Percentiles rank a stretch among this genome's conserved stretches.
Conservation (phyloP, 257 asterid species). For the Przewalskia tangutica region DNA sequence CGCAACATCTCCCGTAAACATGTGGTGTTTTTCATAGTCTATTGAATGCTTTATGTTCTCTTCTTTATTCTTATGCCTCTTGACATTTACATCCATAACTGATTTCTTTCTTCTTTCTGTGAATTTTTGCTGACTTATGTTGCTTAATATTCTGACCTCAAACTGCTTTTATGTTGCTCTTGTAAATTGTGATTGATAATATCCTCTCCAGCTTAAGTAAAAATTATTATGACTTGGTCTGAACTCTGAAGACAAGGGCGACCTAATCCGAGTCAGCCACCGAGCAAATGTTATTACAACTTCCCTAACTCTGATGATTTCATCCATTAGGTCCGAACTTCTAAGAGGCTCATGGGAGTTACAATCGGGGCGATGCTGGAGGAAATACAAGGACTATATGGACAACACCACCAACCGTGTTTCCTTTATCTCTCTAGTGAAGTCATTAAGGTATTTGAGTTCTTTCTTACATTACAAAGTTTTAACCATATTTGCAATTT, state of each 20-base stretch:
- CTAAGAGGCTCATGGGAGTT: slow-evolving; percentile 80
- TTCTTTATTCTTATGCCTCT: neutral
- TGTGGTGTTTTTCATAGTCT: neutral
- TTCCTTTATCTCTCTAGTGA: slow-evolving; percentile 94
- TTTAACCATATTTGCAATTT: neutral
- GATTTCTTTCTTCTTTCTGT: neutral
- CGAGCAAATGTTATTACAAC: neutral
- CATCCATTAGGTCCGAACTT: slow-evolving; percentile 67
- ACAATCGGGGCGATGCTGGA: slow-evolving; percentile 90
- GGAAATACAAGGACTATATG: slow-evolving; percentile 82
- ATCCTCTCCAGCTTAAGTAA: neutral
- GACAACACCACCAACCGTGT: slow-evolving; percentile 85
- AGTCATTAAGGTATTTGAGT: slow-evolving; percentile 66
- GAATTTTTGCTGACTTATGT: neutral
- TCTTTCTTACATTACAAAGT: neutral
- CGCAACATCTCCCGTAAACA: neutral
- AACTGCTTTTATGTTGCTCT: neutral
- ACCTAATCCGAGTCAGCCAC: neutral
- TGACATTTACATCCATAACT: neutral
- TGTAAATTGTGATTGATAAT: neutral
- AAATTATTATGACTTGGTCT: neutral
- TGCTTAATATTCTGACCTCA: neutral
- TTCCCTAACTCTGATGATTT: neutral
- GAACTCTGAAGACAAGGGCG: neutral
- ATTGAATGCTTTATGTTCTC: neutral